Evolutionary conservation across 768 basidiomycete genomes (phyloP), one percentile per base, ranked within the genome.

Genomic region (Mycena alexandri): DNA sequence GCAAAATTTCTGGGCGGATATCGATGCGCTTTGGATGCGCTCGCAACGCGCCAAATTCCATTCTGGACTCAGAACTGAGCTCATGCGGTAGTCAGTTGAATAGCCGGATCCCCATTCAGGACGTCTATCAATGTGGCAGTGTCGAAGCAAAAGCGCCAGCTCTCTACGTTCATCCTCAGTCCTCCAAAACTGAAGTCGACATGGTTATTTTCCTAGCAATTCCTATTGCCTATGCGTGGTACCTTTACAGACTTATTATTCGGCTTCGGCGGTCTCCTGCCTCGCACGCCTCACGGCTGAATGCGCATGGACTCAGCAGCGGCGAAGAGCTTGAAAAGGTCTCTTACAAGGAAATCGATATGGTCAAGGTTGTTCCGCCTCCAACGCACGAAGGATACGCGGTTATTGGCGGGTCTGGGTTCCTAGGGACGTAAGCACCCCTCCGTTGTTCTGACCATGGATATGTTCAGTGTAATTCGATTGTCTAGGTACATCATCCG

Each of bases 341-440:
- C n/a, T 76, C 77, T 0, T 77, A 80, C 63, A 61, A 70, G 25
- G 66, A 70, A 14, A 74, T 79, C 19, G 70, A 77, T 63, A 74
- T 79, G 65, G 68, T 76, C 51, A 70, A 74, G 24, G 72, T 68
- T 7, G 68, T 78, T 33, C 76, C 76, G 10, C 57, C 62, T 12
- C 67, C 74, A 5, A 78, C 77, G 8, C 71, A 72, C 16, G 56
- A 52, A 8, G 74, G 76, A 2, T 80, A 79, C 56, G 76, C 72
- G 2, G 71, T 80, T 38, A 59, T 78, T 10, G 79, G 78, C 11
- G 78, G 78, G 5, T 78, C 79, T 14, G 78, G 78, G 2, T 79
- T 78, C 56, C 67, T 80, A 29, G 79, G 79, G 53, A 74, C 75
- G 79, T 76, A 57, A 42, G 74, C 61, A 14, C 24, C n/a, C 25